Evolutionary conservation across 306 rosid genomes (phyloP).

Genomic region (cucumber (Cucumis sativus)): DNA sequence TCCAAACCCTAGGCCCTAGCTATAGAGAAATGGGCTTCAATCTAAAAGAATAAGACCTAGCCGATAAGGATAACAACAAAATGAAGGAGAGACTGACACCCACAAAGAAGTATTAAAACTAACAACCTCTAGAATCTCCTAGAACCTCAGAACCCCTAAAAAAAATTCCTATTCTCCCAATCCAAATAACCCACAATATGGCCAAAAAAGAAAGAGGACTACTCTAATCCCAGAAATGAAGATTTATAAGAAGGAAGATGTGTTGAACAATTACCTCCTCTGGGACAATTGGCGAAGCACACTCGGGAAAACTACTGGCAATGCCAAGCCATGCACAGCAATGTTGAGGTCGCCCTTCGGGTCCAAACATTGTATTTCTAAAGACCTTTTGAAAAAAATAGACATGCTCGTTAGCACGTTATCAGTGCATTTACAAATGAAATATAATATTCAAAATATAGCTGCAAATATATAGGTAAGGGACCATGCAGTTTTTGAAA

Average conservation of each 20-base stretch:
- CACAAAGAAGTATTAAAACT: not conserved
- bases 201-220: not conserved
- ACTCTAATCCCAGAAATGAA: not conserved
- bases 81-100: not conserved
- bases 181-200: not conserved
- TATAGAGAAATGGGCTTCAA: not conserved
- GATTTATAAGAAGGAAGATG: slow-evolving; percentile 6
- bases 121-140: not conserved
- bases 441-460: not conserved
- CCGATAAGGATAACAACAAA: not conserved
- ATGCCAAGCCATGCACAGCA: slow-evolving; percentile 99
- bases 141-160: not conserved
- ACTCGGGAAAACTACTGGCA: slow-evolving; percentile 98
- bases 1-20: not conserved
- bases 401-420: not conserved
- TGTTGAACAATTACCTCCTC: slow-evolving; percentile 58
- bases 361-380: slow-evolving; percentile 99
- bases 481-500: slow-evolving; percentile 8
- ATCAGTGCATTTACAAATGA: slow-evolving; percentile 14
- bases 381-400: slow-evolving; percentile 44
- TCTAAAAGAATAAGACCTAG: not conserved
- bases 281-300: slow-evolving; percentile 79
- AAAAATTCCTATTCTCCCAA: not conserved
- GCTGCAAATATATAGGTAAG: not conserved
- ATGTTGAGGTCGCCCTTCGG: slow-evolving; percentile 99